Evolutionary conservation across 108 stramenopile genomes (phyloP), one percentile per base, ranked within the genome.

Genomic region (Pseudonitzschia pungens): DNA sequence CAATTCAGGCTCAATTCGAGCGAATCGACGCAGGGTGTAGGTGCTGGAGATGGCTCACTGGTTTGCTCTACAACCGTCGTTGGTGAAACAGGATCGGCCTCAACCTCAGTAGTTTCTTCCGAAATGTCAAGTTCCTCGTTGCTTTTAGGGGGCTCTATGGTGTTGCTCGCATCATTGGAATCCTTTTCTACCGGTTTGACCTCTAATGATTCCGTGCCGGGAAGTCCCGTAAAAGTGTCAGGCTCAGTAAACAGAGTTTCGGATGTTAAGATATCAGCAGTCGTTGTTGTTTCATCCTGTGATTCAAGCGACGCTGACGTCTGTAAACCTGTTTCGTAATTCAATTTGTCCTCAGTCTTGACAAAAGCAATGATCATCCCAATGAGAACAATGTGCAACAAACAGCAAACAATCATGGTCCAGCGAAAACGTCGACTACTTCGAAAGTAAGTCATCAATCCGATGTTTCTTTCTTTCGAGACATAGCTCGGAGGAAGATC

Each of bases 341-440:
- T 26, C 7, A 9, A 22, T 5, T 58, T 58, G 60, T 41, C 60
- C 60, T 16, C 16, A 3, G 32, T 40, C 60, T 16, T 33, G 18
- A 62, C 66, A 48, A 67, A 44, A 9, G 45, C 44, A 67, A 67
- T 67, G 44, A 67, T 50, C 66, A 67, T 26, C 10, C 66, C 45
- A 29, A 67, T 48, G 40, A 67, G 66, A 21, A 67, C 18, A 7
- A 50, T 5, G 43, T 67, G 66, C 42, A 67, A 27, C 12, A 48
- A 22, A 24, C 43, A 67, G 44, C 66, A 67, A 50, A 67, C 27
- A 26, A 22, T 5, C 42, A 67, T 21, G 11, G 66, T 27, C 21
- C 21, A 48, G 44, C 66, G 66, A 22, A 67, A 67, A 12, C 66
- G 43, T 14, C 66, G 42, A n/a, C 45, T 48, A 8, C 22, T 14